Evolutionary conservation across 495 filamentous ascomycete genomes (phyloP).

Genomic region (Podospora anserina): DNA sequence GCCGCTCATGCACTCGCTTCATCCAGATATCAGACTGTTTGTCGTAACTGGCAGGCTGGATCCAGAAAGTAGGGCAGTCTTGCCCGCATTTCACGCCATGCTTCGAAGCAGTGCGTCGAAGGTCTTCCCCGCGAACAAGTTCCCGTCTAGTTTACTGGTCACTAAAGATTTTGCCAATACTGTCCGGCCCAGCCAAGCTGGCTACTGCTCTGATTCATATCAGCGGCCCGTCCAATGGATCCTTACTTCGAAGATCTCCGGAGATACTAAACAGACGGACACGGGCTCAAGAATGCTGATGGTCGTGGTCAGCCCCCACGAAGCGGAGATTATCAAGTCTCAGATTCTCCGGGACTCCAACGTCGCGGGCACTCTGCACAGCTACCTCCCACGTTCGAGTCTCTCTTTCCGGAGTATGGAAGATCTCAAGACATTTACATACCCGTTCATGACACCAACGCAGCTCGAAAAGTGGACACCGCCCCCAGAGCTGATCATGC

Average conservation of each 20-base stretch:
- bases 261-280: background rate
- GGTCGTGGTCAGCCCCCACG: constrained; percentile 60
- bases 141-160: constrained; percentile 46
- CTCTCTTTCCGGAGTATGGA: constrained; percentile 46
- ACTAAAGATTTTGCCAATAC: constrained; percentile 58
- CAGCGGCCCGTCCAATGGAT: constrained; percentile 60
- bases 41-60: constrained; percentile 13
- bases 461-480: constrained; percentile 17
- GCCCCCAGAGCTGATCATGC: constrained; percentile 30
- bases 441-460: constrained; percentile 24
- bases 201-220: constrained; percentile 46
- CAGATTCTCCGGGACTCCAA: constrained; percentile 24
- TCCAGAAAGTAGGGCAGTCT: constrained; percentile 34
- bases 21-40: constrained; percentile 43
- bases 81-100: constrained; percentile 46
- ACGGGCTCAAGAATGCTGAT: constrained; percentile 20
- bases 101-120: constrained; percentile 34
- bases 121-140: constrained; percentile 32
- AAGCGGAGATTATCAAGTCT: constrained; percentile 55
- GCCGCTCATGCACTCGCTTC: constrained; percentile 43
- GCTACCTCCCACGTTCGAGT: constrained; percentile 57
- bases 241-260: constrained; percentile 18
- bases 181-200: constrained; percentile 26
- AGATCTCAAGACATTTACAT: constrained; percentile 41
- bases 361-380: constrained; percentile 38